Evolutionary conservation across 495 filamentous ascomycete species (phyloP).

Genomic region (Penicillium longicatenatum): DNA sequence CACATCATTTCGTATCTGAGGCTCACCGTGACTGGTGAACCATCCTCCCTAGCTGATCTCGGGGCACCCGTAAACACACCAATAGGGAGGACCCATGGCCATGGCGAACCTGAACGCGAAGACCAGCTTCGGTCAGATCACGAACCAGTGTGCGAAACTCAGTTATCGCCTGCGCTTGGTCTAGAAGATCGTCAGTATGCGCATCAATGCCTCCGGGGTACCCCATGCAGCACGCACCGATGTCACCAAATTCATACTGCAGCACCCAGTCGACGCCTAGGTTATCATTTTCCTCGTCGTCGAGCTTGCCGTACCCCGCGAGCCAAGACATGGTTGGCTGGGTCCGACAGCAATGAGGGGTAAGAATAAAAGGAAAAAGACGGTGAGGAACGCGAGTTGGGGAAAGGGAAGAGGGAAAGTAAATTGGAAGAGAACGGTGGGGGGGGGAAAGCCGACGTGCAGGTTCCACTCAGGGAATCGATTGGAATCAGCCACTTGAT

Average conservation of each 20-base stretch:
- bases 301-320: constrained; percentile 23
- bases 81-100: constrained; percentile 75
- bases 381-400: constrained; percentile 6
- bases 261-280: constrained; percentile 49
- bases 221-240: constrained; percentile 28
- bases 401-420: neutral
- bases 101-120: constrained; percentile 81
- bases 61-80: constrained; percentile 71
- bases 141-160: constrained; percentile 76
- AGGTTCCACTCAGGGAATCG: constrained; percentile 6
- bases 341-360: neutral
- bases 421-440: constrained; percentile 5
- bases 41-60: constrained; percentile 46
- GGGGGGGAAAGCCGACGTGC: neutral
- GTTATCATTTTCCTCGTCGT: constrained; percentile 36
- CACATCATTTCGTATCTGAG: neutral
- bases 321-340: constrained; percentile 4
- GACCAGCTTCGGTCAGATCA: constrained; percentile 70
- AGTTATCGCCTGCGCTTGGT: constrained; percentile 64
- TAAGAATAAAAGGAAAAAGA: constrained; percentile 6
- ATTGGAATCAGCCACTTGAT: neutral
- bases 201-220: neutral
- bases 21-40: constrained; percentile 65
- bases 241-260: constrained; percentile 40
- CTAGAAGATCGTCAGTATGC: constrained; percentile 41